phyloP scores from a whole-genome alignment of 371 early-diverging fungal genomes.

The Mucor irregularis region DNA sequence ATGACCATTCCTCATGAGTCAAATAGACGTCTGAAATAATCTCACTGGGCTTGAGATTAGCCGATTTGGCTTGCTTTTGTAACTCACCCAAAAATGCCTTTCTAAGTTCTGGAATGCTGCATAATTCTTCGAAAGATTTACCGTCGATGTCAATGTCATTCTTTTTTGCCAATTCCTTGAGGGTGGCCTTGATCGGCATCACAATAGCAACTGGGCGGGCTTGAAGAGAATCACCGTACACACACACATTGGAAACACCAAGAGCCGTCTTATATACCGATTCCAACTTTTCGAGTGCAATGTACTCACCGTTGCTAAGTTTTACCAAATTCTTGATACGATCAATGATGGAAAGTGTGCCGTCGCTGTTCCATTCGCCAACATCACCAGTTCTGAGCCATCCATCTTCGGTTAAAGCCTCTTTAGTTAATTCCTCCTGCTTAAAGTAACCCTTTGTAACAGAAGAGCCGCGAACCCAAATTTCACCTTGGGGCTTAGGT shows the following conservation, averaged over 20 bases:
- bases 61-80: conserved; percentile 50
- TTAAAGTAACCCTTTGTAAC: conserved; percentile 70
- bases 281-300: conserved; percentile 97
- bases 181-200: conserved; percentile 55
- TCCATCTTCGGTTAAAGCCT: conserved; percentile 74
- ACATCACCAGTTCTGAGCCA: conserved; percentile 96
- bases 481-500: conserved; percentile 80
- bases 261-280: conserved; percentile 80
- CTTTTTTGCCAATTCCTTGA: conserved; percentile 14
- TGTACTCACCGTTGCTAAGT: conserved; percentile 84
- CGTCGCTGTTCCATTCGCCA: conserved; percentile 71
- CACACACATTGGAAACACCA: conserved; percentile 81
- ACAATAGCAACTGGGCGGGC: conserved; percentile 73
- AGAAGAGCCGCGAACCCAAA: conserved; percentile 81
- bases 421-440: conserved; percentile 68
- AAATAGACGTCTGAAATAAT: conserved; percentile 64
- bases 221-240: conserved; percentile 78
- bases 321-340: conserved; percentile 88
- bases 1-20: conserved; percentile 80
- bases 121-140: conserved; percentile 46
- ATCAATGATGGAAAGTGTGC: conserved; percentile 74
- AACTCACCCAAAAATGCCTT: conserved; percentile 47
- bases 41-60: conserved; percentile 70
- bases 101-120: conserved; percentile 41
- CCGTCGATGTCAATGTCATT: background rate